phyloP scores from a whole-genome alignment of 495 filamentous ascomycete species.

The Xanthoparmelia taractica region DNA sequence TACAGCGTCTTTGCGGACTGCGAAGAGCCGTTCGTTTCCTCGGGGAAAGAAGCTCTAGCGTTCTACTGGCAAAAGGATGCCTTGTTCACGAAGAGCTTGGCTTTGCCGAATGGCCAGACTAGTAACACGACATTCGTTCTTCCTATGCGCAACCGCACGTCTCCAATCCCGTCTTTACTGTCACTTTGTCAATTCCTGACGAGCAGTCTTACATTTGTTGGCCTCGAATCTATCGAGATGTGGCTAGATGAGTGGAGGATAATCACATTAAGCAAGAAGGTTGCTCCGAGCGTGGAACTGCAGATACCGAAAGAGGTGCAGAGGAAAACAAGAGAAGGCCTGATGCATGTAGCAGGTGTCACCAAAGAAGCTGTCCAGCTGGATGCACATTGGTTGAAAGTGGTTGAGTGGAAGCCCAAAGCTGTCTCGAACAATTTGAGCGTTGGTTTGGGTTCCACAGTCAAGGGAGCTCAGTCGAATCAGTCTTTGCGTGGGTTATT shows the following conservation, averaged over 20 bases:
- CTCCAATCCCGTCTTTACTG: slow-evolving; percentile 74
- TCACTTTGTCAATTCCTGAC: slow-evolving; percentile 85
- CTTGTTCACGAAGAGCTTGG: slow-evolving; percentile 76
- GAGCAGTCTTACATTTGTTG: slow-evolving; percentile 93
- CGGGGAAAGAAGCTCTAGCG: slow-evolving; percentile 85
- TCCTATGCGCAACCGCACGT: slow-evolving; percentile 80
- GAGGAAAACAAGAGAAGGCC: slow-evolving; percentile 66
- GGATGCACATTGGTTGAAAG: slow-evolving; percentile 84
- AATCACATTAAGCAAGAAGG: slow-evolving; percentile 70
- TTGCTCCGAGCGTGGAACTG: slow-evolving; percentile 62
- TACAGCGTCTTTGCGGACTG: slow-evolving; percentile 99
- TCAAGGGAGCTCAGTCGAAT: slow-evolving; percentile 30
- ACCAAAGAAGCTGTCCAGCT: slow-evolving; percentile 79
- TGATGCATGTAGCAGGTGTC: slow-evolving; percentile 73
- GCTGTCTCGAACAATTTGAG: slow-evolving; percentile 34
- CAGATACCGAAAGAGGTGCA: slow-evolving; percentile 74
- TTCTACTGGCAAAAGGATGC: slow-evolving; percentile 99
- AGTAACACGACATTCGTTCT: slow-evolving; percentile 82
- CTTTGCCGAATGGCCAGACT: slow-evolving; percentile 56
- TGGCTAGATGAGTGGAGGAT: slow-evolving; percentile 83
- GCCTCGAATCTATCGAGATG: slow-evolving; percentile 76
- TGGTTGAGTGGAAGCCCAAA: slow-evolving; percentile 71
- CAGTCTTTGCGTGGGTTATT: slow-evolving; percentile 72
- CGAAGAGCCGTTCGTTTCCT: slow-evolving; percentile 92
- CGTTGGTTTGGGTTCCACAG: slow-evolving; percentile 29